Conservation (phyloP, 805 yeast species). For the Candida sanyiensis region DNA sequence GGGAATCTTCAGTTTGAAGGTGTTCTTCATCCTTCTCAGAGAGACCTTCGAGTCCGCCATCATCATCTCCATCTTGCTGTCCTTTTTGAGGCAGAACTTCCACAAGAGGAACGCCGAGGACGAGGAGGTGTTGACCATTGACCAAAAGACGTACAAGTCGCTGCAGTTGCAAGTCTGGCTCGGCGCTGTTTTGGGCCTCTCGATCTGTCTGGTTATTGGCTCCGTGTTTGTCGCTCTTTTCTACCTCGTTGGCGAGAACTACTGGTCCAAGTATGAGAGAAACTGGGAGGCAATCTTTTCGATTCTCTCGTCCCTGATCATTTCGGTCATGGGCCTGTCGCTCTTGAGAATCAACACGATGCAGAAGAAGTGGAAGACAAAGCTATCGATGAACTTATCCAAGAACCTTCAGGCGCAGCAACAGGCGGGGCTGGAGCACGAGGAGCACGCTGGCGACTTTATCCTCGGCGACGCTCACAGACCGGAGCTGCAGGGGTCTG, state of each 20-base stretch:
- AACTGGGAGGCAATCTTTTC: conserved; percentile 88
- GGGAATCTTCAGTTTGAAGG: conserved; percentile 40
- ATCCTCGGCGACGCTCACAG: conserved; percentile 14
- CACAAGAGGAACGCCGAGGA: conserved; percentile 28
- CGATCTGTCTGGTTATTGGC: conserved; percentile 69
- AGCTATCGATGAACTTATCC: conserved; percentile 59
- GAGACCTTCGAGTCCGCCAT: conserved; percentile 91
- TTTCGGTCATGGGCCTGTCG: conserved; percentile 83
- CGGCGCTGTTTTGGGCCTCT: conserved; percentile 72
- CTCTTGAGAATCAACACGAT: conserved; percentile 75
- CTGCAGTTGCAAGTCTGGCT: conserved; percentile 71
- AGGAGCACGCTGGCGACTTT: conserved; percentile 14
- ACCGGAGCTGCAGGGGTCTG: background rate
- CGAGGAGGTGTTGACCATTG: conserved; percentile 25
- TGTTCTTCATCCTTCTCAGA: conserved; percentile 86
- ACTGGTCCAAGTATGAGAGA: conserved; percentile 84
- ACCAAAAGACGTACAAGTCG: conserved; percentile 31
- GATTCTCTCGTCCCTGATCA: conserved; percentile 68
- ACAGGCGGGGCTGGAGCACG: conserved; percentile 11
- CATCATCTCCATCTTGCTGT: conserved; percentile 84
- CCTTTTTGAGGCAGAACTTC: conserved; percentile 86
- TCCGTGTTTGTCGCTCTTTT: conserved; percentile 65
- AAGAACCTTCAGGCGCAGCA: conserved; percentile 19
- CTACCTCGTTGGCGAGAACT: conserved; percentile 72
- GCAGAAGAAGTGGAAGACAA: conserved; percentile 76